These are phyloP conservation scores for Pichia thaimueangensis DNA, from an alignment of 805 yeast genomes.

Conservation along the genomic window DNA sequence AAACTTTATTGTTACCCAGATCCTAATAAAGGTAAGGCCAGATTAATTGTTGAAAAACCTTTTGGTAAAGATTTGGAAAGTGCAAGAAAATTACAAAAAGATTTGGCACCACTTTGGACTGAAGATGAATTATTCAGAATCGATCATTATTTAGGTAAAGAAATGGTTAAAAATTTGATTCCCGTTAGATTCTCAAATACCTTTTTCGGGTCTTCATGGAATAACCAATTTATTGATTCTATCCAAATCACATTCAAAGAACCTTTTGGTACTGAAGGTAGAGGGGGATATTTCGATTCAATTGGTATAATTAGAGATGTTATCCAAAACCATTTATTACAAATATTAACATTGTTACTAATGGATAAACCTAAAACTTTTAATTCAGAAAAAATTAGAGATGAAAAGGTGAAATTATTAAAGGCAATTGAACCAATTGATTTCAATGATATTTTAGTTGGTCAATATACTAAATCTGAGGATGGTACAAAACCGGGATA, in stretches of 20 bases:
- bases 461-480: constrained; percentile 79
- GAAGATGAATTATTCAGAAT: constrained; percentile 93
- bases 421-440: constrained; percentile 72
- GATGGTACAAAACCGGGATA: constrained; percentile 91
- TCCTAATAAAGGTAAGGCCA: constrained; percentile 56
- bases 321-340: constrained; percentile 95
- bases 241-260: constrained; percentile 93
- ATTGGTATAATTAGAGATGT: constrained; percentile 97
- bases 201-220: constrained; percentile 85
- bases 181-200: constrained; percentile 89
- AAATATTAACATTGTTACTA: constrained; percentile 82
- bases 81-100: constrained; percentile 68
- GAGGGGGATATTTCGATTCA: constrained; percentile 95
- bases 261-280: constrained; percentile 98
- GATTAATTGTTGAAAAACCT: constrained; percentile 93
- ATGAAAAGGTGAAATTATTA: constrained; percentile 90
- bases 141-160: constrained; percentile 97
- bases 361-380: constrained; percentile 95
- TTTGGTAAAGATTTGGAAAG: constrained; percentile 88
- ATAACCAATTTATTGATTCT: constrained; percentile 65
- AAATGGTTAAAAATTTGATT: constrained; percentile 90
- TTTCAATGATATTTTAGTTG: constrained; percentile 61
- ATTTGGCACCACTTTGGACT: constrained; percentile 76
- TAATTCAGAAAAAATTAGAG: constrained; percentile 89
- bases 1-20: constrained; percentile 62